Percentiles rank a stretch among this genome's conserved stretches.
phyloP scores from a whole-genome alignment of 2,329 filamentous ascomycete species.

The Penicillium digitatum region DNA sequence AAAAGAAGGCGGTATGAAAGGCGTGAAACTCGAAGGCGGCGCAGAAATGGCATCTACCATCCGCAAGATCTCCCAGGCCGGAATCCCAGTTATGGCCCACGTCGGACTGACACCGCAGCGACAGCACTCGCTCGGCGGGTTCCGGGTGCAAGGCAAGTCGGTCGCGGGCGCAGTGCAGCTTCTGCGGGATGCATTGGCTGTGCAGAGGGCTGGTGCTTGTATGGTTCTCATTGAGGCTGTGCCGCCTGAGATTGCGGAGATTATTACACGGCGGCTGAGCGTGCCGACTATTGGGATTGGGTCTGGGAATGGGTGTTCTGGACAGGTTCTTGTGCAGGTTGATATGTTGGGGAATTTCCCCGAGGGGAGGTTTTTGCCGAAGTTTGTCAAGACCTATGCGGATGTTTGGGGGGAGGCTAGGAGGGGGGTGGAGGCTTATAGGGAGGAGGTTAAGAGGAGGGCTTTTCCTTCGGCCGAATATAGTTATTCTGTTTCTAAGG shows the following conservation, averaged over 20 bases:
- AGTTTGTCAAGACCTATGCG: conserved; percentile 93
- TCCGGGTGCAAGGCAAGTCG: conserved; percentile 90
- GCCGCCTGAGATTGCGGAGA: conserved; percentile 71
- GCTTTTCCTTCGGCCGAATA: conserved; percentile 78
- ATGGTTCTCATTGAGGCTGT: conserved; percentile 85
- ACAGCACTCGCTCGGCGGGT: conserved; percentile 88
- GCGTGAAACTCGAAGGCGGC: conserved; percentile 88
- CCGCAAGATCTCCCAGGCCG: conserved; percentile 72
- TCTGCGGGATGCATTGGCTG: conserved; percentile 77
- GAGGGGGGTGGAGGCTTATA: conserved; percentile 72
- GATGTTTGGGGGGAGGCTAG: conserved; percentile 81
- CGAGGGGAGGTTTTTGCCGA: conserved; percentile 81
- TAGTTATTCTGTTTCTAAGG: conserved; percentile 77
- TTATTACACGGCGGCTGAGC: conserved; percentile 72
- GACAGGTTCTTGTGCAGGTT: conserved; percentile 92
- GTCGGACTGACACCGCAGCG: conserved; percentile 89
- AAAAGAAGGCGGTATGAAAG: conserved; percentile 83
- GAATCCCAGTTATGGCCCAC: conserved; percentile 91
- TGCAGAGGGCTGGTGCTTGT: conserved; percentile 88
- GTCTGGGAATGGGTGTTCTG: conserved; percentile 82
- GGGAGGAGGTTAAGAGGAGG: conserved; percentile 79
- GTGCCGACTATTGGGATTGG: conserved; percentile 96
- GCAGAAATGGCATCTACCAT: conserved; percentile 83
- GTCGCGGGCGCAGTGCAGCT: conserved; percentile 66
- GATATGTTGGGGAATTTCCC: conserved; percentile 94